phyloP scores from a whole-genome alignment of 1,139 yeast genomes.

The Zhuliangozyma blackwelliae region DNA sequence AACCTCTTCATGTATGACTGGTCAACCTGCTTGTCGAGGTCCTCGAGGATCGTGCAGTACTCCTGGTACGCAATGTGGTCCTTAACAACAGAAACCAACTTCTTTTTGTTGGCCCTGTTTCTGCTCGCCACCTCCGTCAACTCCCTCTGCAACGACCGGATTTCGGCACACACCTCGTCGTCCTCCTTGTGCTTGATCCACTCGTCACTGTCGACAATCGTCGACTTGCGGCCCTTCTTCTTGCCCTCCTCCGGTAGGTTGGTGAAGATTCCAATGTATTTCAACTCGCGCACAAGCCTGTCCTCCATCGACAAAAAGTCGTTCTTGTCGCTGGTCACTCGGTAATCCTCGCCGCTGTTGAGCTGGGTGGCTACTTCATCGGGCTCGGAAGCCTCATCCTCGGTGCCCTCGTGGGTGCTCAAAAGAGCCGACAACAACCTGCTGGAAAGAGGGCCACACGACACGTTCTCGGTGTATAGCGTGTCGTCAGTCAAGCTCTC shows the following conservation, averaged over 20 bases:
- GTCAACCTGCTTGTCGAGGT: conserved; percentile 93
- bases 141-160: conserved; percentile 68
- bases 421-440: conserved; percentile 79
- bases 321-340: conserved; percentile 27
- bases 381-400: conserved; percentile 17
- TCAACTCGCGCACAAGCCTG: conserved; percentile 77
- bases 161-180: conserved; percentile 87
- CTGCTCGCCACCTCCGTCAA: conserved; percentile 56
- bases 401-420: conserved; percentile 45
- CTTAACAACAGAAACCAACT: conserved; percentile 70
- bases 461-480: conserved; percentile 67
- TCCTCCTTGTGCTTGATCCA: conserved; percentile 87
- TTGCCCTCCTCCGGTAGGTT: conserved; percentile 39
- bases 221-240: conserved; percentile 18
- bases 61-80: conserved; percentile 96
- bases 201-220: conserved; percentile 56
- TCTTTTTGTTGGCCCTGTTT: conserved; percentile 66
- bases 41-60: conserved; percentile 83
- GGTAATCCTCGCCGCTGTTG: conserved; percentile 33
- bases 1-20: conserved; percentile 86
- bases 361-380: conserved; percentile 42
- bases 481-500: conserved; percentile 57
- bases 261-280: conserved; percentile 87
- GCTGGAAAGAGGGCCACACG: conserved; percentile 91
- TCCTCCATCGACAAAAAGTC: conserved; percentile 86